A percentile compares a stretch with the other conserved stretches of the same genome.
phyloP scores from a whole-genome alignment of 75 land plant genomes.

The Cryptomeria japonica region DNA sequence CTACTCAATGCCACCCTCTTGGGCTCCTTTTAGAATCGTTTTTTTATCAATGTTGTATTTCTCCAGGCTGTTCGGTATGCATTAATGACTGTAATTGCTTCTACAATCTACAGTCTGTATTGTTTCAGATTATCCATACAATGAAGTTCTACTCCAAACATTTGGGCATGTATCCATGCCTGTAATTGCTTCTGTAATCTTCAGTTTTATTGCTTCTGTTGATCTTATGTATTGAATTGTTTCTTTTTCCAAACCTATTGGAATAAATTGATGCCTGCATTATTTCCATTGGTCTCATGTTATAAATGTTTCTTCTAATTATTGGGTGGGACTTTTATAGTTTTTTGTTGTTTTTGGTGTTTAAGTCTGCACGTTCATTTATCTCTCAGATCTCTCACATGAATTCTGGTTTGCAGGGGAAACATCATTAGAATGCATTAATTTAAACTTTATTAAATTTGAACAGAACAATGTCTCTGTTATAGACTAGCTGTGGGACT shows the following conservation, averaged over 20 bases:
- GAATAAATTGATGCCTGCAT: not conserved
- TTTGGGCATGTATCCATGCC: not conserved
- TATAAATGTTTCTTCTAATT: not conserved
- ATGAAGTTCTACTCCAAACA: not conserved
- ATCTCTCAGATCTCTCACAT: not conserved
- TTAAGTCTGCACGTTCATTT: not conserved
- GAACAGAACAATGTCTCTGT: not conserved
- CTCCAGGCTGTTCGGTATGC: not conserved
- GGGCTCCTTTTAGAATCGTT: not conserved
- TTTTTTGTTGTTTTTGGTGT: not conserved
- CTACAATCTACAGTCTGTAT: not conserved
- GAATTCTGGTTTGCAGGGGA: not conserved
- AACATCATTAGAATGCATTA: not conserved
- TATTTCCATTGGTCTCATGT: not conserved
- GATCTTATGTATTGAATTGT: not conserved
- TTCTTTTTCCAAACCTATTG: not conserved
- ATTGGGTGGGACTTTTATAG: not conserved
- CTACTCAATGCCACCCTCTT: not conserved
- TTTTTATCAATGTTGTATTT: constrained; percentile 1
- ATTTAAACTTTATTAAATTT: not conserved
- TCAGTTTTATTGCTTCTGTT: not conserved
- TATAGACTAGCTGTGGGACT: not conserved
- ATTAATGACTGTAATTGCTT: not conserved
- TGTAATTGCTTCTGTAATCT: not conserved
- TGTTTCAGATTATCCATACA: not conserved